Evolutionary conservation across 108 stramenopile genomes (phyloP), one percentile per base, ranked within the genome.

Genomic region (Parmales sp.): DNA sequence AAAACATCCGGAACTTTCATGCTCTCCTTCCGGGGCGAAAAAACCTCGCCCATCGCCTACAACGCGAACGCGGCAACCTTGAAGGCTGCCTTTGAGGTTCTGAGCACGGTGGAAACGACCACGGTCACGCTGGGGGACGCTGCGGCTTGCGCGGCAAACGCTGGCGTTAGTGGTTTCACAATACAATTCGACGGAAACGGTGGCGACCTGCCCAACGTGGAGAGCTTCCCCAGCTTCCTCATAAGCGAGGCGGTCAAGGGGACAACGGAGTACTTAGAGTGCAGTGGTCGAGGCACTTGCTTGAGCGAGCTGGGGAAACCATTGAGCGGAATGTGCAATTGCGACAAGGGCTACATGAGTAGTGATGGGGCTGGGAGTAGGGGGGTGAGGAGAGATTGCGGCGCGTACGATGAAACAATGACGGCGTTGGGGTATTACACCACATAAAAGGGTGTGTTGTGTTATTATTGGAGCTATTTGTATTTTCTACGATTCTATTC

Each of bases 1-100:
- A 78, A 65, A 19, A 75, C 64, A 1, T 46, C 31, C 3, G 80
- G 79, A 18, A 39, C 68, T 22, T 76, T 80, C 26, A 72, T 68
- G 2, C 49, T 82, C 16, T 39, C 36, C 18, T 82, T 81, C 29
- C 77, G 80, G 11, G 67, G 66, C 6, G 46, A 70, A 13, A 36
- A 69, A 13, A 76, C 78, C 31, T 38, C 23, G 0, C 36, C 28
- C 23, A 72, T 82, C 18, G 74, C 75, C 39, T 76, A 46, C 46
- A 51, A 81, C 48, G 78, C 82, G 1, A 72, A 74, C 0, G 75
- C 74, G 6, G 69, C 63, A 1, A 39, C 71, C 20, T 51, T 83
- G 11, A 69, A 83, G 50, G 31, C 25, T 18, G 74, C 68, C 0
- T 65, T 83, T 0, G 82, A 83, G 37, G 64, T 20, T 19, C 51